phyloP scores from a whole-genome alignment of 208 protist genomes.

The Trypanosoma theileri region DNA sequence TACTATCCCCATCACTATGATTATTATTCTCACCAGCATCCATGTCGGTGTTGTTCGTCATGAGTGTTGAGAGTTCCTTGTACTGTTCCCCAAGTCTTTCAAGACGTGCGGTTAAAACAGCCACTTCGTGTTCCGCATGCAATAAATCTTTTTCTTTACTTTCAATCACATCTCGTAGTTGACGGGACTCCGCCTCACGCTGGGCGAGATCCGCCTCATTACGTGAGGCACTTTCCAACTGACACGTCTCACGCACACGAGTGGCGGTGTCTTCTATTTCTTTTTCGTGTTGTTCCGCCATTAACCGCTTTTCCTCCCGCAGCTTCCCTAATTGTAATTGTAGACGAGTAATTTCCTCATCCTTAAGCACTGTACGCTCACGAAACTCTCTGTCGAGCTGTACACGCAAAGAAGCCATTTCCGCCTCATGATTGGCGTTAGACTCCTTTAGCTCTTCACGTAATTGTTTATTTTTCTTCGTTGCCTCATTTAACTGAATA shows the following conservation, averaged over 20 bases:
- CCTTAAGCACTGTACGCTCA: conserved; percentile 57
- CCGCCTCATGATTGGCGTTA: conserved; percentile 30
- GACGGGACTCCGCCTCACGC: conserved; percentile 32
- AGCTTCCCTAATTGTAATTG: conserved; percentile 31
- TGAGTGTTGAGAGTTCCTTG: conserved; percentile 33
- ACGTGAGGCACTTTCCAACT: conserved; percentile 23
- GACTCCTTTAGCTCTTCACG: conserved; percentile 55
- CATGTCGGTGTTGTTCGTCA: conserved; percentile 11
- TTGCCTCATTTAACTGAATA: conserved; percentile 56
- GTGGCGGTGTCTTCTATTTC: conserved; percentile 31
- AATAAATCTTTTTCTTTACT: conserved; percentile 37
- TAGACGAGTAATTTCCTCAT: conserved; percentile 52
- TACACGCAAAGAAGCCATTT: conserved; percentile 45
- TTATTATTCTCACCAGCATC: not conserved
- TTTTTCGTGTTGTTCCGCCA: conserved; percentile 43
- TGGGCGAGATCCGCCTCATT: conserved; percentile 28
- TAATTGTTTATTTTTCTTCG: conserved; percentile 69
- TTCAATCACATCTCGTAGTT: conserved; percentile 30
- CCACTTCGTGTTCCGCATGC: conserved; percentile 28
- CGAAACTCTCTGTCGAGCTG: conserved; percentile 70
- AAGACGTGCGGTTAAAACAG: conserved; percentile 23
- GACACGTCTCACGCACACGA: conserved; percentile 31
- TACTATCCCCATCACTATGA: not conserved
- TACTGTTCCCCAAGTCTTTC: conserved; percentile 38
- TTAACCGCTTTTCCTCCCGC: conserved; percentile 42